Conservation (phyloP, 2,329 filamentous ascomycete species). For the Sclerotinia borealis region DNA sequence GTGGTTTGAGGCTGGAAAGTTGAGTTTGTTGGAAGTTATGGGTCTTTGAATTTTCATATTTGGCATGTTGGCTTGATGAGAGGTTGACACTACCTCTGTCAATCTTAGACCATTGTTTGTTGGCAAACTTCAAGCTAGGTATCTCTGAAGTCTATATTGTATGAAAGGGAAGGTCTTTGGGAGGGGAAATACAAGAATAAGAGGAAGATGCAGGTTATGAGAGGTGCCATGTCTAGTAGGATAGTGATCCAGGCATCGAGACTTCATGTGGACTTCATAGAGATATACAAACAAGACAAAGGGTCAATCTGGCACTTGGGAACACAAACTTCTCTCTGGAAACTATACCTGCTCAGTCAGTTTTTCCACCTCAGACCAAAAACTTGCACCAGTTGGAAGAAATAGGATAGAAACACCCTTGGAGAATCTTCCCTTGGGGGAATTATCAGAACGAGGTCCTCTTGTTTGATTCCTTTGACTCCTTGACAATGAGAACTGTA, state of each 20-base stretch:
- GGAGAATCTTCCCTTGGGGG: not conserved
- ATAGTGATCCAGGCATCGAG: not conserved
- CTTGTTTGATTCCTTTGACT: not conserved
- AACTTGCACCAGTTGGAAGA: not conserved
- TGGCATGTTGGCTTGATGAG: not conserved
- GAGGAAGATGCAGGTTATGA: not conserved
- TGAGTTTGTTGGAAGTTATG: not conserved
- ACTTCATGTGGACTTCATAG: not conserved
- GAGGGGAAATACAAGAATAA: not conserved
- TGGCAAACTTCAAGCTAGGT: rapidly evolving
- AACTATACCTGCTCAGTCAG: no score
- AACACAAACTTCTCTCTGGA: not conserved
- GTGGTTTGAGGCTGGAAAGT: not conserved
- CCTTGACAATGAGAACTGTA: no score
- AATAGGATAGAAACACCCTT: not conserved
- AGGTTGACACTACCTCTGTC: not conserved
- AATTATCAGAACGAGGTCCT: not conserved
- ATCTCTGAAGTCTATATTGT: rapidly evolving
- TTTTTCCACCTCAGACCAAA: no score
- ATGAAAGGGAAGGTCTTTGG: rapidly evolving
- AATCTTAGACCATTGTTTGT: not conserved
- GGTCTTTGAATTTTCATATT: not conserved
- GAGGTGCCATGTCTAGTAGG: not conserved
- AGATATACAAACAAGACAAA: not conserved
- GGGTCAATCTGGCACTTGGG: not conserved